Evolutionary conservation across 495 filamentous ascomycete species (phyloP).

Genomic region (Neurospora pannonica): DNA sequence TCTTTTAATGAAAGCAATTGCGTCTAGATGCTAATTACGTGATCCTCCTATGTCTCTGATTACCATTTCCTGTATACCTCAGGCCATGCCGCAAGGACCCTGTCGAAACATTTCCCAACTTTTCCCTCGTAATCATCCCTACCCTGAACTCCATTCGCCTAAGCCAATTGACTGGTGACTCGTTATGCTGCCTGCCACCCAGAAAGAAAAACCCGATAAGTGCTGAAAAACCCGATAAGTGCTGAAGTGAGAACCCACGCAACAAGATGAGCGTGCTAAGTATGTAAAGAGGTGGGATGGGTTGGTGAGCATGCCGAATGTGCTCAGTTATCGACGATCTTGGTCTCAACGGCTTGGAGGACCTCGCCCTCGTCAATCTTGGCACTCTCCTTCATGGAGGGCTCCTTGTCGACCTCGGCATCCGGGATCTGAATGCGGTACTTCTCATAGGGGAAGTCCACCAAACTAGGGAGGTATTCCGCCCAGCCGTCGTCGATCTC

Average conservation of each 20-base stretch:
- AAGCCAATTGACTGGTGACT: neutral
- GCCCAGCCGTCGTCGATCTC: constrained; percentile 68
- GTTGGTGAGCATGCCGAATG: too few species aligned
- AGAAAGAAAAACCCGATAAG: neutral
- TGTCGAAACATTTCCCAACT: neutral
- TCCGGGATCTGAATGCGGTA: constrained; percentile 54
- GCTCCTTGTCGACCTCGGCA: constrained; percentile 26
- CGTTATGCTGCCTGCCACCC: neutral
- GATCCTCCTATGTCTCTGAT: neutral
- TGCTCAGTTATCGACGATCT: neutral
- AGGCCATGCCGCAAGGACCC: neutral
- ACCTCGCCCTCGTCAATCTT: constrained; percentile 9
- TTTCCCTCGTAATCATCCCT: neutral
- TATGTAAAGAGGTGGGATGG: neutral
- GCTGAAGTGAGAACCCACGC: neutral
- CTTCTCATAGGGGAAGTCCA: constrained; percentile 60
- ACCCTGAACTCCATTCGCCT: neutral
- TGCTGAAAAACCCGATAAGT: neutral
- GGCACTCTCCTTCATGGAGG: constrained; percentile 21
- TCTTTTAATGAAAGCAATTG: neutral
- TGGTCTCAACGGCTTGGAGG: constrained; percentile 7
- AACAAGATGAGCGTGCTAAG: neutral
- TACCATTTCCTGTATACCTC: neutral
- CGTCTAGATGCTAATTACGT: neutral
- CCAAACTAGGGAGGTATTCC: constrained; percentile 49